These are phyloP conservation scores for Piromyces finnis DNA, from an alignment of 192 early-diverging fungal genomes.

Conservation along the genomic window DNA sequence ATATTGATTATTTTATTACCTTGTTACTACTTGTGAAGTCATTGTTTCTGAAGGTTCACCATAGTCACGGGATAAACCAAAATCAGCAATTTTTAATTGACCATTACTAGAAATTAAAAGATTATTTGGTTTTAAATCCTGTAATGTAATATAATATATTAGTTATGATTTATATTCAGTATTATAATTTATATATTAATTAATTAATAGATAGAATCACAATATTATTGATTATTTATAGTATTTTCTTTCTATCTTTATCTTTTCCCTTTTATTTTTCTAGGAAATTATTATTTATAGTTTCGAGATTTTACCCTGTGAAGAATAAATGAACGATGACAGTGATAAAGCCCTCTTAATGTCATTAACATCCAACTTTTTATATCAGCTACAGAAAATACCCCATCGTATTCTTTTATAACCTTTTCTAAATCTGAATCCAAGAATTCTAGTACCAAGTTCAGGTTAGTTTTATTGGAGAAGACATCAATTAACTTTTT, in stretches of 20 bases:
- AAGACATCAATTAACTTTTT: slow-evolving; percentile 76
- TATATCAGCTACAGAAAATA: slow-evolving; percentile 80
- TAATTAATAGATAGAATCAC: too few species aligned
- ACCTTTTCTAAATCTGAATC: slow-evolving; percentile 90
- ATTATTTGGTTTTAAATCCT: slow-evolving; percentile 83
- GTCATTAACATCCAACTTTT: slow-evolving; percentile 98
- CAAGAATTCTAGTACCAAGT: slow-evolving; percentile 85
- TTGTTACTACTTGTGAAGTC: slow-evolving; percentile 87
- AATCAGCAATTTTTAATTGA: slow-evolving; percentile 92
- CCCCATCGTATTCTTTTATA: slow-evolving; percentile 79
- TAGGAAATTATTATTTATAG: too few species aligned
- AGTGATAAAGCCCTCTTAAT: slow-evolving; percentile 76
- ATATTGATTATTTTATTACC: slow-evolving; percentile 11
- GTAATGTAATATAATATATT: too few species aligned
- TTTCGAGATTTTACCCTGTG: slow-evolving; percentile 64
- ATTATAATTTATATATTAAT: too few species aligned
- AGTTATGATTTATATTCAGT: too few species aligned
- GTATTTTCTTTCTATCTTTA: too few species aligned
- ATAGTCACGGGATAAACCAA: slow-evolving; percentile 93
- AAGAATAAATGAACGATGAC: slow-evolving; percentile 74
- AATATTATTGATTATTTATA: too few species aligned
- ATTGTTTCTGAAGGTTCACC: slow-evolving; percentile 50
- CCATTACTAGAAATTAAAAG: slow-evolving; percentile 66
- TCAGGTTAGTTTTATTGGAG: slow-evolving; percentile 74
- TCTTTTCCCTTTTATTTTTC: too few species aligned